Evolutionary conservation across 768 basidiomycete genomes (phyloP).

Genomic region (Boletus subparvulus): DNA sequence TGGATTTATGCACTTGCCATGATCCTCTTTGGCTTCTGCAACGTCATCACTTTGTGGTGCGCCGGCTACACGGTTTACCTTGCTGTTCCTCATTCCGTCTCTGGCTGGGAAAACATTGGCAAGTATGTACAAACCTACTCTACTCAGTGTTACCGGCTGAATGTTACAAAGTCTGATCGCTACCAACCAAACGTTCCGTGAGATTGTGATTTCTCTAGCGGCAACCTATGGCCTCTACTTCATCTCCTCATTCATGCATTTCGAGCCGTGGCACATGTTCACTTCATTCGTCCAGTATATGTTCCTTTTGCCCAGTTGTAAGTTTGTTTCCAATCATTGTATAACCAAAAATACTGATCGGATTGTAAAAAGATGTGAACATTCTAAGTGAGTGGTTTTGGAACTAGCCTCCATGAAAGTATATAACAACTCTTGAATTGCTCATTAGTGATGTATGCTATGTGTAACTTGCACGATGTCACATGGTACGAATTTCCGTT

Average conservation of each 20-base stretch:
- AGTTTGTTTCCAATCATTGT: conserved; percentile 24
- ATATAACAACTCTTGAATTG: not conserved
- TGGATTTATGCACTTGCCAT: conserved; percentile 80
- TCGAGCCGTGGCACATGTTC: conserved; percentile 98
- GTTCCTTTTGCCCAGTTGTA: conserved; percentile 80
- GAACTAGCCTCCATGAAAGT: not conserved
- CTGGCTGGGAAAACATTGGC: conserved; percentile 72
- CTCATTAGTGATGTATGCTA: conserved; percentile 79
- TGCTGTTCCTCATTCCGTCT: conserved; percentile 70
- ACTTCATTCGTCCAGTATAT: conserved; percentile 91
- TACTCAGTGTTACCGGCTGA: conserved; percentile 24
- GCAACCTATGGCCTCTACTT: conserved; percentile 85
- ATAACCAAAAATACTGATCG: conserved; percentile 8
- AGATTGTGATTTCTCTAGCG: conserved; percentile 79
- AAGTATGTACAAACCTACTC: conserved; percentile 46
- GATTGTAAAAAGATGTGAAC: conserved; percentile 56
- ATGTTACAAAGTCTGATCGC: conserved; percentile 49
- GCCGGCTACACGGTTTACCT: conserved; percentile 89
- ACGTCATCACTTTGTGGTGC: conserved; percentile 81
- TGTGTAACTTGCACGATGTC: conserved; percentile 90
- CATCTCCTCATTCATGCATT: conserved; percentile 80
- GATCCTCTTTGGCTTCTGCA: conserved; percentile 75
- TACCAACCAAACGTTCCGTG: conserved; percentile 69
- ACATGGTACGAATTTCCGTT: conserved; percentile 48
- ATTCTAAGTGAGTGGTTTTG: conserved; percentile 58